phyloP scores from a whole-genome alignment of 345 rosid species.

The Lepidium aucheri region DNA sequence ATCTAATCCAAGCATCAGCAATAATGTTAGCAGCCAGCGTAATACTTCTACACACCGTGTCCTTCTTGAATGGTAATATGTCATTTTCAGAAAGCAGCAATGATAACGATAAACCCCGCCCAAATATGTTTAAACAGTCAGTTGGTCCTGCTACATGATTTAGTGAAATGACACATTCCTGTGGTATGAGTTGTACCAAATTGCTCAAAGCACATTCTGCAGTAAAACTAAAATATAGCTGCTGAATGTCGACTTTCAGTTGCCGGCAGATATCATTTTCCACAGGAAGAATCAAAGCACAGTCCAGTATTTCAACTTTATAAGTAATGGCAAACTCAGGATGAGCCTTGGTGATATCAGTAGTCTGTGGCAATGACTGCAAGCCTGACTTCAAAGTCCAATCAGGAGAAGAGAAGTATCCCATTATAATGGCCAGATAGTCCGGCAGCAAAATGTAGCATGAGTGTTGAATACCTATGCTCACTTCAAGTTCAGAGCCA shows the following conservation, averaged over 20 bases:
- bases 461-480: slow-evolving; percentile 78
- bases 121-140: slow-evolving; percentile 60
- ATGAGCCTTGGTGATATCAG: slow-evolving; percentile 14
- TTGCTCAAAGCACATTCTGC: slow-evolving; percentile 32
- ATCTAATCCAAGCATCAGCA: slow-evolving; percentile 76
- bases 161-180: slow-evolving; percentile 42
- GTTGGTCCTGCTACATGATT: slow-evolving; percentile 35
- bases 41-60: slow-evolving; percentile 24
- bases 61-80: slow-evolving; percentile 26
- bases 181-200: slow-evolving; percentile 44
- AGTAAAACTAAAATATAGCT: slow-evolving; percentile 44
- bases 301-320: slow-evolving; percentile 74
- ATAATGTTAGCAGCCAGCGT: slow-evolving; percentile 41
- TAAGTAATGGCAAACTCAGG: slow-evolving; percentile 31
- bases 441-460: slow-evolving; percentile 66
- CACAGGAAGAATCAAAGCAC: slow-evolving; percentile 48
- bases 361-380: slow-evolving; percentile 28
- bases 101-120: slow-evolving; percentile 50
- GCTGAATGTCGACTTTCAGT: slow-evolving; percentile 51
- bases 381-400: slow-evolving; percentile 44
- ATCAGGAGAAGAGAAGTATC: slow-evolving; percentile 77
- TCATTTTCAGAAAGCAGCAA: slow-evolving; percentile 37
- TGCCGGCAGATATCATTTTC: slow-evolving; percentile 38
- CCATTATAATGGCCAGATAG: slow-evolving; percentile 67
- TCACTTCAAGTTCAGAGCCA: slow-evolving; percentile 59